Conservation (phyloP, 106 monocot genomes). For the Apostasia shenzhenica region DNA sequence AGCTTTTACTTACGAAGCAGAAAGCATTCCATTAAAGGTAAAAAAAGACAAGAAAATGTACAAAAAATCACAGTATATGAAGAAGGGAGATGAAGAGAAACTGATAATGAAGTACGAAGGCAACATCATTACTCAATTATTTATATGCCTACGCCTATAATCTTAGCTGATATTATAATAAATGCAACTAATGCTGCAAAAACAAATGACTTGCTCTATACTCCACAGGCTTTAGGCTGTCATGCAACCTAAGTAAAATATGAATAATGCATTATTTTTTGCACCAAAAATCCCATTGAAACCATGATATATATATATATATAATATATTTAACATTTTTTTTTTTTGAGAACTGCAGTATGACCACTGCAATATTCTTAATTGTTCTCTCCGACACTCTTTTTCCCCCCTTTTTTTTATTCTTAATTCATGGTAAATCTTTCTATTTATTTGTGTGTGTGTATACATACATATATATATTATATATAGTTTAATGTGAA, state of each 20-base stretch:
- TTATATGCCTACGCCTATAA: neutral
- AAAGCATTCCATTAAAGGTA: slow-evolving; percentile 35
- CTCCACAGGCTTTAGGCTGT: too few species aligned
- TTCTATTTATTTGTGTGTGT: too few species aligned
- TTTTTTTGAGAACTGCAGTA: too few species aligned
- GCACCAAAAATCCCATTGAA: neutral
- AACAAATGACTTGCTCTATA: neutral
- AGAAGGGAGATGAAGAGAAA: slow-evolving; percentile 8
- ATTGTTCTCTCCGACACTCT: too few species aligned
- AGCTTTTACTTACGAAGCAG: slow-evolving; percentile 44
- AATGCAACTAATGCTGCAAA: slow-evolving; percentile 10
- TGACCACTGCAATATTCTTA: too few species aligned
- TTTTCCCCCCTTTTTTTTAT: too few species aligned
- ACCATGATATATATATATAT: too few species aligned
- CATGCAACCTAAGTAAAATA: too few species aligned
- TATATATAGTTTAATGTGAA: too few species aligned
- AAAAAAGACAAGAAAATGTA: slow-evolving; percentile 16
- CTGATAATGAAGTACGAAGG: slow-evolving; percentile 33
- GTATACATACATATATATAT: too few species aligned
- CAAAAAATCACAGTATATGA: slow-evolving; percentile 13
- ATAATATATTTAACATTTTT: too few species aligned
- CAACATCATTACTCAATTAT: slow-evolving; percentile 61
- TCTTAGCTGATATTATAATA: slow-evolving; percentile 8
- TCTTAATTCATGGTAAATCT: too few species aligned
- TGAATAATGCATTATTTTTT: neutral